These are phyloP conservation scores for Mrakiaceae sp. DNA, from an alignment of 1,284 basidiomycete species.

Conservation along the genomic window DNA sequence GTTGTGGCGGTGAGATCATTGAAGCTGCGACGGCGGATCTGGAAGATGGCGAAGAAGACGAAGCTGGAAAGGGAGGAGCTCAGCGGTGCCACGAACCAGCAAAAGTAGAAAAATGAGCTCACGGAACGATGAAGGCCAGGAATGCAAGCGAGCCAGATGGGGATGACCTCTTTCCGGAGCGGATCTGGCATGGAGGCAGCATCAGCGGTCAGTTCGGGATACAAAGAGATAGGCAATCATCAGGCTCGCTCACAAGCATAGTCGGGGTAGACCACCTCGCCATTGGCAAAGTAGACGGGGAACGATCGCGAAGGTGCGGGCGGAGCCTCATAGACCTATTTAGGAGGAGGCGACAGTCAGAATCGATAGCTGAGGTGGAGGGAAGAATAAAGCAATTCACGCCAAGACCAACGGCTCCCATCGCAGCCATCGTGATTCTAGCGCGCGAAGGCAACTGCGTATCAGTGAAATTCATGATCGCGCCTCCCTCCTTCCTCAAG, in stretches of 20 bases:
- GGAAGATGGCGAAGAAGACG: conserved; percentile 39
- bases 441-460: conserved; percentile 19
- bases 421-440: conserved; percentile 27
- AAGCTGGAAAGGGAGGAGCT: conserved; percentile 38
- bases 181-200: conserved; percentile 28
- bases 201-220: conserved; percentile 6
- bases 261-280: conserved; percentile 31
- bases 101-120: not conserved
- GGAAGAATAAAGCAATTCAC: conserved; percentile 31
- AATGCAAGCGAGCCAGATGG: conserved; percentile 44
- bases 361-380: not conserved
- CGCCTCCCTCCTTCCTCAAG: not conserved
- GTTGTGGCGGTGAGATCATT: conserved; percentile 43
- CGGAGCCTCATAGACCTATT: conserved; percentile 25
- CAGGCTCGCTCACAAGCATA: conserved; percentile 2
- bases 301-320: conserved; percentile 31
- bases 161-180: conserved; percentile 43
- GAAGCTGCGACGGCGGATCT: conserved; percentile 40
- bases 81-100: not conserved
- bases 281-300: conserved; percentile 28
- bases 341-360: not conserved
- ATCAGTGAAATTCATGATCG: conserved; percentile 21
- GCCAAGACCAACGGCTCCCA: conserved; percentile 40
- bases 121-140: not conserved
- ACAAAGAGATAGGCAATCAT: conserved; percentile 22